Evolutionary conservation across 306 rosid species (phyloP).

Genomic region (Rubus idaeus): DNA sequence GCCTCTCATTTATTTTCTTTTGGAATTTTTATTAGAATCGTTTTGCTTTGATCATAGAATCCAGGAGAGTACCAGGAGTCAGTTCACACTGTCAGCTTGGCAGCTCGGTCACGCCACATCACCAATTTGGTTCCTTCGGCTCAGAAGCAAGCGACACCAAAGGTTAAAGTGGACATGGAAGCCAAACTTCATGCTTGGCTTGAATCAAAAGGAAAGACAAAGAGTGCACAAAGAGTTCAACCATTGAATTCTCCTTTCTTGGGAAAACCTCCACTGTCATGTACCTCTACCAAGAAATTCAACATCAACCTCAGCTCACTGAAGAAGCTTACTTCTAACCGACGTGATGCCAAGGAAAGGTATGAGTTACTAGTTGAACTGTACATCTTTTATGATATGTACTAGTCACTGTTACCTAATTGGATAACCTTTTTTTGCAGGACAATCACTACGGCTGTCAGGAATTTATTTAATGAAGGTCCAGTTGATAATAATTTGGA

Average conservation of each 20-base stretch:
- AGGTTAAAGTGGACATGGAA: slow-evolving; percentile 77
- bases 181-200: slow-evolving; percentile 79
- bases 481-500: slow-evolving; percentile 40
- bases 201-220: slow-evolving; percentile 82
- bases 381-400: background rate
- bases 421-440: slow-evolving; percentile 36
- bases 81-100: slow-evolving; percentile 87
- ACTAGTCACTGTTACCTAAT: slow-evolving; percentile 9
- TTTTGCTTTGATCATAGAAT: slow-evolving; percentile 50
- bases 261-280: slow-evolving; percentile 58
- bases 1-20: background rate
- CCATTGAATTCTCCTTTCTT: slow-evolving; percentile 51
- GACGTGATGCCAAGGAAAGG: slow-evolving; percentile 56
- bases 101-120: slow-evolving; percentile 84
- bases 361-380: slow-evolving; percentile 15
- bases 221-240: slow-evolving; percentile 50
- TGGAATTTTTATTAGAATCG: background rate
- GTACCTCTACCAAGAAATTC: slow-evolving; percentile 51
- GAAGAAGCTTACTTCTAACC: slow-evolving; percentile 45
- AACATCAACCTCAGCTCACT: slow-evolving; percentile 46
- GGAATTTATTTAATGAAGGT: slow-evolving; percentile 51
- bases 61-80: slow-evolving; percentile 96
- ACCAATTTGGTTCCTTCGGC: slow-evolving; percentile 63
- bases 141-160: slow-evolving; percentile 69
- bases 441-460: slow-evolving; percentile 46